A percentile compares a stretch with the other conserved stretches of the same genome.
Conservation (phyloP, 129 eudicot species). For the Deinandra increscens region DNA sequence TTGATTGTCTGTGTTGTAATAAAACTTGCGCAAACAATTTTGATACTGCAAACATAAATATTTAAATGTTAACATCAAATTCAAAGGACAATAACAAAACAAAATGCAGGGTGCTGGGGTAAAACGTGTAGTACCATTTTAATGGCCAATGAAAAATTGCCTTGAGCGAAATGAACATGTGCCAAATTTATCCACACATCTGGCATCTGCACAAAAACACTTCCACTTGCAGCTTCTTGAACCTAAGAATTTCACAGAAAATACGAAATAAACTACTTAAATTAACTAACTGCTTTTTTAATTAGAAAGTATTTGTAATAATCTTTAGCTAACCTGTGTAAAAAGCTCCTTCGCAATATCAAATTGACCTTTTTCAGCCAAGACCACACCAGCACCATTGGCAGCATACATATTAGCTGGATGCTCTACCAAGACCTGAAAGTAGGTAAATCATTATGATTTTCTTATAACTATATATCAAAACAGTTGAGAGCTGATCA, state of each 20-base stretch:
- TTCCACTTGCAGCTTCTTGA: conserved; percentile 99
- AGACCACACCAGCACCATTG: conserved; percentile 91
- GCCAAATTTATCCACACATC: conserved; percentile 97
- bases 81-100: not conserved
- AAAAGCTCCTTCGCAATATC: conserved; percentile 91
- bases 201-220: conserved; percentile 84
- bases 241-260: conserved; percentile 43
- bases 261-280: not conserved
- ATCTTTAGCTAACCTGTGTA: conserved; percentile 62
- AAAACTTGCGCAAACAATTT: conserved; percentile 88
- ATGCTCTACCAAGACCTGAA: conserved; percentile 72
- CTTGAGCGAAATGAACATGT: conserved; percentile 98
- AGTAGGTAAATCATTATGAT: not conserved
- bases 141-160: conserved; percentile 78
- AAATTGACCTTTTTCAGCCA: conserved; percentile 96
- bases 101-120: not conserved
- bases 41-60: conserved; percentile 69
- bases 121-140: conserved; percentile 59
- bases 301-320: not conserved
- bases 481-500: not conserved
- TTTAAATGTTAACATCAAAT: not conserved
- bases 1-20: conserved; percentile 78
- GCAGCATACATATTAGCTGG: conserved; percentile 91
- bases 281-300: not conserved
- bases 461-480: not conserved